Conservation (phyloP, 164 flowering plant species). For the Tetrastigma voinierianum region DNA sequence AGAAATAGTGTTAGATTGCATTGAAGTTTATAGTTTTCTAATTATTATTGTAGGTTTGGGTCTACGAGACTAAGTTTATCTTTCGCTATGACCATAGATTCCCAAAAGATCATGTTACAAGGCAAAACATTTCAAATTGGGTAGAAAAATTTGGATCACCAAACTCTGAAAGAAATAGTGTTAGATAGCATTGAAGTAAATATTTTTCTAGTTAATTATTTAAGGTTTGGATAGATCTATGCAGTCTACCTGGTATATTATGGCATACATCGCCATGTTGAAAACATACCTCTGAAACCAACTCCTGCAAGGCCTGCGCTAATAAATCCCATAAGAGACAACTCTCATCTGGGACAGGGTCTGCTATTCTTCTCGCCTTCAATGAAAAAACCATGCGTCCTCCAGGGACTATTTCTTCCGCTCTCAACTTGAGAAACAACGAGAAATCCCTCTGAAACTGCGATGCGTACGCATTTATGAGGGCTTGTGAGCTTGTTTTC, state of each 20-base stretch:
- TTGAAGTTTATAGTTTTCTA: too few species aligned
- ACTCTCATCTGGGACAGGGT: slow-evolving; percentile 23
- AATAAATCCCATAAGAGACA: slow-evolving; percentile 28
- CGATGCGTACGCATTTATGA: slow-evolving; percentile 5
- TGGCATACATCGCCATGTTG: neutral
- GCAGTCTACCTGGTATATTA: too few species aligned
- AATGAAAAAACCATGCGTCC: slow-evolving; percentile 38
- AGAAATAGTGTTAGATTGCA: too few species aligned
- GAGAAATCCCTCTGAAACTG: slow-evolving; percentile 35
- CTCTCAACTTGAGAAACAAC: slow-evolving; percentile 24
- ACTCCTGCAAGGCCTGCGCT: slow-evolving; percentile 21
- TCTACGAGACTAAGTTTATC: too few species aligned
- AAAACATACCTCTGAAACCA: slow-evolving; percentile 25
- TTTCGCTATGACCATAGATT: too few species aligned
- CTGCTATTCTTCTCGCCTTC: slow-evolving; percentile 18
- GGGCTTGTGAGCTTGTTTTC: slow-evolving; percentile 10
- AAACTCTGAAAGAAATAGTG: too few species aligned
- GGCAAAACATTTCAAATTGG: too few species aligned
- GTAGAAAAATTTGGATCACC: too few species aligned
- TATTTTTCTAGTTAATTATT: too few species aligned
- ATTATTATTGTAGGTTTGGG: too few species aligned
- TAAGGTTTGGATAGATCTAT: neutral
- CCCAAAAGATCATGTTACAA: too few species aligned
- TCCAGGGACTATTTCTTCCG: slow-evolving; percentile 26
- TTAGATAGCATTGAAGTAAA: too few species aligned